phyloP scores from a whole-genome alignment of 2,329 filamentous ascomycete genomes.

The Ceratocystis colombiana region DNA sequence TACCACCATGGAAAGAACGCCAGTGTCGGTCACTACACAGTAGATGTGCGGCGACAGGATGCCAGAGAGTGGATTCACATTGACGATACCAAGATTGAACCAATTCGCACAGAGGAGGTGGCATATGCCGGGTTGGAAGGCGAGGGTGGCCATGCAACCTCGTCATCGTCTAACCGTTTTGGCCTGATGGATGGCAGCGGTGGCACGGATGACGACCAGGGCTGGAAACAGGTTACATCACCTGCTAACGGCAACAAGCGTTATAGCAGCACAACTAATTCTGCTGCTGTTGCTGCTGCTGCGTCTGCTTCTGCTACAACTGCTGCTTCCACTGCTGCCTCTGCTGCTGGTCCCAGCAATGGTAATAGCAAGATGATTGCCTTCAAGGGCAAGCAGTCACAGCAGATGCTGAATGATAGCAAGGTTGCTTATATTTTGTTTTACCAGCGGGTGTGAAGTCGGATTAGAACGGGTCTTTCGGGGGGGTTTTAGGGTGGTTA shows the following conservation, averaged over 20 bases:
- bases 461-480: neutral
- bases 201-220: constrained; percentile 55
- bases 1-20: constrained; percentile 98
- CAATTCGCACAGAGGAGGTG: constrained; percentile 78
- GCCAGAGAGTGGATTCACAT: constrained; percentile 92
- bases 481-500: neutral
- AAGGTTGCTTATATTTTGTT: constrained; percentile 96
- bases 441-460: constrained; percentile 62
- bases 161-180: constrained; percentile 56
- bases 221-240: constrained; percentile 72
- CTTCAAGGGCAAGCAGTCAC: constrained; percentile 47
- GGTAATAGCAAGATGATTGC: constrained; percentile 36
- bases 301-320: neutral
- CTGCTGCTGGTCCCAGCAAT: neutral
- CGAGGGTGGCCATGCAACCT: constrained; percentile 12
- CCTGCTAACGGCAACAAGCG: constrained; percentile 55
- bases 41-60: constrained; percentile 91
- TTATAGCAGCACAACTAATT: constrained; percentile 61
- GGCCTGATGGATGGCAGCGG: constrained; percentile 54
- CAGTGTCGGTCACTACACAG: constrained; percentile 91
- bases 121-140: constrained; percentile 71
- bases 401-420: constrained; percentile 71
- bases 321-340: neutral
- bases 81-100: constrained; percentile 83
- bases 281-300: constrained; percentile 30